Evolutionary conservation across 306 rosid species (phyloP).

Genomic region (Delonix regia): DNA sequence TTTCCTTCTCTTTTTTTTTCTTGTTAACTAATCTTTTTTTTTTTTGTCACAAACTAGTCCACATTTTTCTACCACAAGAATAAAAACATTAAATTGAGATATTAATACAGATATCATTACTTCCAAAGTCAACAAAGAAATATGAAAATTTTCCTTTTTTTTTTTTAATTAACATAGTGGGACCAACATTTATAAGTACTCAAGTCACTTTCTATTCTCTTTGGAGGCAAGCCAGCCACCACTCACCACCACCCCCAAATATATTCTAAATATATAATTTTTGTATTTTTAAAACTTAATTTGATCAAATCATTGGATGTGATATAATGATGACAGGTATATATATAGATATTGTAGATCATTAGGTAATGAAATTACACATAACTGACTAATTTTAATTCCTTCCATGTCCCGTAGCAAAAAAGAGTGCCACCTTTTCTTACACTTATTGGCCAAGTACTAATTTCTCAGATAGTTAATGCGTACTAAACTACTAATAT

Average conservation of each 20-base stretch:
- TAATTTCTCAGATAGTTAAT: neutral
- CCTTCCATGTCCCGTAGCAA: neutral
- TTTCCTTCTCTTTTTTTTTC: neutral
- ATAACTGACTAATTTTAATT: neutral
- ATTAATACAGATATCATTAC: neutral
- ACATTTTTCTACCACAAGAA: neutral
- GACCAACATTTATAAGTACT: neutral
- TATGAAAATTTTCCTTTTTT: neutral
- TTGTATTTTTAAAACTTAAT: neutral
- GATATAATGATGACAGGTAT: neutral
- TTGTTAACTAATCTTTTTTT: neutral
- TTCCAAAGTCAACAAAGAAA: neutral
- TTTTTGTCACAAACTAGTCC: neutral
- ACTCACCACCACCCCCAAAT: neutral
- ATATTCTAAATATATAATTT: neutral
- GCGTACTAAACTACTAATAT: too few relatives aligned
- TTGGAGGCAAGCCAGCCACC: too few relatives aligned
- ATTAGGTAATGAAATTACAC: constrained; percentile 14
- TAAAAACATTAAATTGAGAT: neutral
- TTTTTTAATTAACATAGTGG: neutral
- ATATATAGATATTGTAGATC: neutral
- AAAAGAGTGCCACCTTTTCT: neutral
- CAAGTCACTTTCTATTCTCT: neutral
- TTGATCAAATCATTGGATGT: neutral
- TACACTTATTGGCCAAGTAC: neutral